Evolutionary conservation across 73 alveolate species (phyloP).

Genomic region (Diophrys sp.): DNA sequence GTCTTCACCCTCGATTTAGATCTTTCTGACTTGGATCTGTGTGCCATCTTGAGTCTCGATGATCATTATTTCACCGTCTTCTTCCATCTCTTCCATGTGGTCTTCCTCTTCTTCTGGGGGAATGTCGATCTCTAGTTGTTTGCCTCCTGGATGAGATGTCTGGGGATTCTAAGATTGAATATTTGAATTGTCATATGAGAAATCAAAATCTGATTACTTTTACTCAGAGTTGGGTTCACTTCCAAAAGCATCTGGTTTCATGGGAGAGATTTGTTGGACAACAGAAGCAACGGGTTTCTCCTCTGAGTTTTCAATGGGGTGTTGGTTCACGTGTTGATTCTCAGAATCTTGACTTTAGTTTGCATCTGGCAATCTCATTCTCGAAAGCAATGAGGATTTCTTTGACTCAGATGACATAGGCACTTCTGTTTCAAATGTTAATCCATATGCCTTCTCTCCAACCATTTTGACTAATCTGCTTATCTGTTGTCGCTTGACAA

Average conservation of each 20-base stretch:
- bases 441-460: background rate
- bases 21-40: constrained; percentile 16
- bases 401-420: background rate
- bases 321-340: too few species aligned
- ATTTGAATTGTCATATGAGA: background rate
- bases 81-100: constrained; percentile 28
- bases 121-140: background rate
- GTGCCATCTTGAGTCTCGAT: constrained; percentile 21
- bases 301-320: too few species aligned
- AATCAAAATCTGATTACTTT: background rate
- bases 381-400: background rate
- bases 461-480: background rate
- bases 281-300: too few species aligned
- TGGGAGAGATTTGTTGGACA: background rate
- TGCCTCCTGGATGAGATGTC: background rate
- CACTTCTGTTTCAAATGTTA: background rate
- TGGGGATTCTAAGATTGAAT: background rate
- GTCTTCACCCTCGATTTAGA: constrained; percentile 50
- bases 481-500: background rate
- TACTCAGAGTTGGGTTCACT: background rate
- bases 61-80: constrained; percentile 30
- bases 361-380: background rate
- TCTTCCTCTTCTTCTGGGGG: background rate
- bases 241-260: background rate
- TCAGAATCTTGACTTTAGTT: too few species aligned